phyloP scores from a whole-genome alignment of 2,329 filamentous ascomycete species.

The Aspergillus latus region DNA sequence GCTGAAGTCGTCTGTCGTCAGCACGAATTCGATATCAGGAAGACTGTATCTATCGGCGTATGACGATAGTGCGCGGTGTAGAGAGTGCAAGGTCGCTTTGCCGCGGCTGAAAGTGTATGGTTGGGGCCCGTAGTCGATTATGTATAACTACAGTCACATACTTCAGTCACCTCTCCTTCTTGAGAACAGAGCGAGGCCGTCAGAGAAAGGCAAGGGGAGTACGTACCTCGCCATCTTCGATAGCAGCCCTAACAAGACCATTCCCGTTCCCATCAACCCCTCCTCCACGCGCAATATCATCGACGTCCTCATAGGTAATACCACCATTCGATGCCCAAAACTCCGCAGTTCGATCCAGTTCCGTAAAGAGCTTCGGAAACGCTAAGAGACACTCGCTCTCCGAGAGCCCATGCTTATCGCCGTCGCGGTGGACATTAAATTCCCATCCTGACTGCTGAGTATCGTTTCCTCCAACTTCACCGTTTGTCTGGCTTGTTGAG shows the following conservation, averaged over 20 bases:
- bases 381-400: conserved; percentile 39
- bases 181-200: too few species aligned
- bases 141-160: conserved; percentile 32
- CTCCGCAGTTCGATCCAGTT: conserved; percentile 34
- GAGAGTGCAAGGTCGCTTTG: conserved; percentile 47
- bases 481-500: background rate
- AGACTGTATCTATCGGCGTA: conserved; percentile 40
- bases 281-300: conserved; percentile 23
- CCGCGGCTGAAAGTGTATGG: conserved; percentile 37
- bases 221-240: conserved; percentile 38
- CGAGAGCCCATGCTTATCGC: conserved; percentile 38
- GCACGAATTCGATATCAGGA: conserved; percentile 52
- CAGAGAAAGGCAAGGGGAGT: too few species aligned
- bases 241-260: conserved; percentile 39
- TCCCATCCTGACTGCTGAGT: conserved; percentile 26
- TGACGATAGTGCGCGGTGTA: conserved; percentile 50
- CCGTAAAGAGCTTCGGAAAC: conserved; percentile 42
- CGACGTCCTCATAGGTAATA: conserved; percentile 38
- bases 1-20: conserved; percentile 49
- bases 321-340: conserved; percentile 19
- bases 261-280: conserved; percentile 26
- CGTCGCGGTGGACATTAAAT: conserved; percentile 36
- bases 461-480: background rate
- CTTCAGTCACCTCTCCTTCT: too few species aligned
- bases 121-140: conserved; percentile 37